Conservation (phyloP, 1,139 yeast species). For the Diutina rugosa region DNA sequence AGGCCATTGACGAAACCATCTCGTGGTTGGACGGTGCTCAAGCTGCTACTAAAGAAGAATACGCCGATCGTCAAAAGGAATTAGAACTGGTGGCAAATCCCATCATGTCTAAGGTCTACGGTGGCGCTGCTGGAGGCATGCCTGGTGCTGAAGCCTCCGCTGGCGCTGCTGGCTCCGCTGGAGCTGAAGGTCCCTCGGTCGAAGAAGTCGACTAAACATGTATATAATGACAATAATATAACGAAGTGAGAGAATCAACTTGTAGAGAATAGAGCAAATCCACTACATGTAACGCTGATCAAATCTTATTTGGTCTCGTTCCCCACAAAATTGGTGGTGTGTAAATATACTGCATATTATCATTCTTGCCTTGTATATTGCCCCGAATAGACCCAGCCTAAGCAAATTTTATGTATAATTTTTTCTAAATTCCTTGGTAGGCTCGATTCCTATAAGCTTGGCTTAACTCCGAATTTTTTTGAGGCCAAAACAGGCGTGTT, state of each 20-base stretch:
- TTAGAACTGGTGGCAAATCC: slow-evolving; percentile 3
- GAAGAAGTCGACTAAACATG: slow-evolving; percentile 2
- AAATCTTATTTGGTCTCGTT: too few relatives aligned
- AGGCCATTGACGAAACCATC: slow-evolving; percentile 1
- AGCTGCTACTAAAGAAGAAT: background rate
- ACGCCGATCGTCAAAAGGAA: slow-evolving; percentile 1
- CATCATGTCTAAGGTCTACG: background rate
- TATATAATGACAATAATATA: background rate
- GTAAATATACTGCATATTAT: too few relatives aligned
- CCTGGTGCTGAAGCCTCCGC: slow-evolving; percentile 3
- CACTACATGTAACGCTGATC: too few relatives aligned
- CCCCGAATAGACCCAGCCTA: too few relatives aligned
- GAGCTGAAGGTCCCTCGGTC: slow-evolving; percentile 2
- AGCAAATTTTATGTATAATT: too few relatives aligned
- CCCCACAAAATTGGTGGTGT: too few relatives aligned
- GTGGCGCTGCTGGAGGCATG: slow-evolving; percentile 18
- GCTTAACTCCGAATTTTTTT: too few relatives aligned
- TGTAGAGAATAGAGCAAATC: background rate
- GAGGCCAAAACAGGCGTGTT: too few relatives aligned
- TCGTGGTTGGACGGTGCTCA: slow-evolving; percentile 1
- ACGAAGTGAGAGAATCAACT: background rate
- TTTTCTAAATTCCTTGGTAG: too few relatives aligned
- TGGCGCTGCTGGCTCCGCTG: background rate
- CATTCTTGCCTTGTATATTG: too few relatives aligned
- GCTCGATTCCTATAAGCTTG: too few relatives aligned